Base-by-base conservation (phyloP, 805 yeast species). In the Debaryomyces prosopidis region DNA sequence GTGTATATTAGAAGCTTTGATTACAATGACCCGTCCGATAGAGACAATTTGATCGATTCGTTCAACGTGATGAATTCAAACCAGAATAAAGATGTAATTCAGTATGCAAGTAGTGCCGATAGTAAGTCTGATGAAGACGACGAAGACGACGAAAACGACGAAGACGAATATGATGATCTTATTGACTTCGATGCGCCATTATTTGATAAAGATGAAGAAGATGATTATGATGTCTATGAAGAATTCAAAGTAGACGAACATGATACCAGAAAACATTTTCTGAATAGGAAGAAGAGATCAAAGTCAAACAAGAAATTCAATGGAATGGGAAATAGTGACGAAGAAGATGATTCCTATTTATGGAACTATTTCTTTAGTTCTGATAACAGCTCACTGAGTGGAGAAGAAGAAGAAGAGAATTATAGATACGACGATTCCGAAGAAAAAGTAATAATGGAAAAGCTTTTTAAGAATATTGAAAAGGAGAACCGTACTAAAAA, bases 321-420 rank as follows among this genome's bases (percentile, higher is more conserved):
- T 43, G 47, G 39, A 47, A 50, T 44, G 30, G 51, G 34, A 42
- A 47, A 46, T 40, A 61, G 66, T 41, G 73, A 71, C 37, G 81
- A 78, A 34, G 84, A 80, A 20, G 90, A 84, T 59, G 91, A 86
- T 57, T 75, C 86, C 3, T 83, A 85, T 55, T 68, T 87, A 34
- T 81, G 90, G 84, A 84, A 84, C 58, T 86, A 87, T 62, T 84
- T 87, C 53, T 84, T 87, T 56, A 69, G 75, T 45, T 63, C 72
- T 1, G 76, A 70, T 48, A 63, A 65, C 34, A 69, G 65, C 16
- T 61, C 66, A 12, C 54, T 57, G n/a, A 49, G 54, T 32, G 64
- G 59, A 28, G 61, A 55, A 7, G 63, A 56, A 6, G n/a, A n/a
- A 7, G 58, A 52, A 14, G 46, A 41, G 3, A 52, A 45, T 7